phyloP scores from a whole-genome alignment of 2,329 filamentous ascomycete genomes.

The Diaporthe citrichinensis region DNA sequence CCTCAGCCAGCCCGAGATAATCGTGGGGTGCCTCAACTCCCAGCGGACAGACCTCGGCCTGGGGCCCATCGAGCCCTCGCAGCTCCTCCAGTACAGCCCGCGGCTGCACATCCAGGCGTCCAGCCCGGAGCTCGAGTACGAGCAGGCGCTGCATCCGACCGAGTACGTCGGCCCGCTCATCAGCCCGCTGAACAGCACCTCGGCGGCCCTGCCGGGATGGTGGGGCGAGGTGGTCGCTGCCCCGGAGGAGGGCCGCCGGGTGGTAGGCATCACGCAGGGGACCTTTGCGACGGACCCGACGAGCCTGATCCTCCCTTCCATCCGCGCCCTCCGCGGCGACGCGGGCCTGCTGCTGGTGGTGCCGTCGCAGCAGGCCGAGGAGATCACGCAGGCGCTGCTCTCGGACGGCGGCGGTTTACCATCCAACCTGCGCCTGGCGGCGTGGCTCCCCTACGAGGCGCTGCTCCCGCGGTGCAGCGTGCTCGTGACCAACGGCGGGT shows the following conservation, averaged over 20 bases:
- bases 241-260: constrained; percentile 35
- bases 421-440: constrained; percentile 50
- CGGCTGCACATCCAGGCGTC: constrained; percentile 56
- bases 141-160: constrained; percentile 45
- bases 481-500: constrained; percentile 64
- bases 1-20: constrained; percentile 49
- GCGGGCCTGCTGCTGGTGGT: constrained; percentile 51
- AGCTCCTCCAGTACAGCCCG: constrained; percentile 53
- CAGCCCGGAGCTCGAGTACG: constrained; percentile 52
- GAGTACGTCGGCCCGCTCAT: constrained; percentile 54
- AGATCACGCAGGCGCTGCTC: constrained; percentile 43
- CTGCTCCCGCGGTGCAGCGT: constrained; percentile 54
- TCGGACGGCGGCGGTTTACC: constrained; percentile 37
- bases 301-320: constrained; percentile 54
- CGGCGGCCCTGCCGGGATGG: constrained; percentile 48
- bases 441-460: constrained; percentile 54
- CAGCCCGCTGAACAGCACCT: constrained; percentile 41
- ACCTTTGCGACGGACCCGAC: constrained; percentile 55
- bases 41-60: constrained; percentile 50
- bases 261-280: constrained; percentile 56
- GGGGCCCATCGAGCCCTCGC: constrained; percentile 47
- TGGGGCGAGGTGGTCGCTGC: constrained; percentile 50
- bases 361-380: constrained; percentile 49
- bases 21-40: constrained; percentile 49
- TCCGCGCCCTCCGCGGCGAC: constrained; percentile 51